Evolutionary conservation across 148 eudicot genomes (phyloP).

Genomic region (Spergularia marina): DNA sequence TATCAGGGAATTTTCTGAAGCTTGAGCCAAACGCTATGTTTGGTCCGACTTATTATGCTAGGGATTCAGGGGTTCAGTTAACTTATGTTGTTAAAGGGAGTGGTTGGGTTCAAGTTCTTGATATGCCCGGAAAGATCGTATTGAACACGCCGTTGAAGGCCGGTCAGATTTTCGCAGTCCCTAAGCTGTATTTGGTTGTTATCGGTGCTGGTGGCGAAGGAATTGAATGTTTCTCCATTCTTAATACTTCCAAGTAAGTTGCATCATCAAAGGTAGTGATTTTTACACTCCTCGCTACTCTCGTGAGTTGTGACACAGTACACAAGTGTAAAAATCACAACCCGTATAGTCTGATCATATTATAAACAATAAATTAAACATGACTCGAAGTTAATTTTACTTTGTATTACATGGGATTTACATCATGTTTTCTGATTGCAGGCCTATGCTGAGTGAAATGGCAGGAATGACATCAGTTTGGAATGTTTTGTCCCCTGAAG

Average conservation of each 20-base stretch:
- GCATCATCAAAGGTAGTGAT: too few relatives aligned
- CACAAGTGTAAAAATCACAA: too few relatives aligned
- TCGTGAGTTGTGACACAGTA: too few relatives aligned
- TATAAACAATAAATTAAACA: too few relatives aligned
- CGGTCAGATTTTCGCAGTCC: constrained; percentile 45
- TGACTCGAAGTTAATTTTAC: too few relatives aligned
- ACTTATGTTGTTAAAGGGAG: constrained; percentile 42
- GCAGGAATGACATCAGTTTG: constrained; percentile 34
- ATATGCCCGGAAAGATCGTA: constrained; percentile 24
- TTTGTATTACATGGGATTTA: neutral
- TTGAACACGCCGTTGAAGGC: constrained; percentile 29
- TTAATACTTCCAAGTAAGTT: constrained; percentile 42
- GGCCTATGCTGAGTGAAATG: constrained; percentile 31
- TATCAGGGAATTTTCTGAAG: constrained; percentile 25
- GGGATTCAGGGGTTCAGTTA: constrained; percentile 28
- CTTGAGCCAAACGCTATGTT: constrained; percentile 28
- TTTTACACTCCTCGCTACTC: neutral
- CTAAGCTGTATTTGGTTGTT: constrained; percentile 27
- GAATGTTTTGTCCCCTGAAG: constrained; percentile 33
- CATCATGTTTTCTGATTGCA: constrained; percentile 16
- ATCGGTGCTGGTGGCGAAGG: constrained; percentile 35
- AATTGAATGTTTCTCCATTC: constrained; percentile 36
- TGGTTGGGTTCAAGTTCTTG: constrained; percentile 40
- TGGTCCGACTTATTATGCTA: constrained; percentile 32
- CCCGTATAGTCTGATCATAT: too few relatives aligned